Evolutionary conservation across 2,329 filamentous ascomycete species (phyloP).

Genomic region (Talaromyces sp.): DNA sequence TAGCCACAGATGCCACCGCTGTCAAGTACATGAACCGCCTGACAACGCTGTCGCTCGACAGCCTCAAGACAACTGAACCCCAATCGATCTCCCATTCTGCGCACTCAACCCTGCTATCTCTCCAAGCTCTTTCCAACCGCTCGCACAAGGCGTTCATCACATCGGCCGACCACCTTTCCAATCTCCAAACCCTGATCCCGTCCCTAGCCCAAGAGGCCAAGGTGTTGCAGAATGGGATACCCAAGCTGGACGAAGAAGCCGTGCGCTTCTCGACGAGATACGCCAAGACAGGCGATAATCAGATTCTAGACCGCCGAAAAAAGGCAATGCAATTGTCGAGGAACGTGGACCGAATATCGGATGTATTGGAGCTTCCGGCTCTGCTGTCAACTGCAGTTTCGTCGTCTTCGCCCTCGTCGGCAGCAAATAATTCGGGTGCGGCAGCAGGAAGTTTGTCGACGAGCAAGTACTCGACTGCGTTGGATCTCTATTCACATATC

Average conservation of each 20-base stretch:
- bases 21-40: slow-evolving; percentile 72
- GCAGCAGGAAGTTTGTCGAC: slow-evolving; percentile 43
- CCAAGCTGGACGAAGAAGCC: slow-evolving; percentile 72
- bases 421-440: slow-evolving; percentile 31
- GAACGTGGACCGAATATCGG: slow-evolving; percentile 84
- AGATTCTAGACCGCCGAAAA: slow-evolving; percentile 68
- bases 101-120: slow-evolving; percentile 73
- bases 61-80: slow-evolving; percentile 70
- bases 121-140: slow-evolving; percentile 84
- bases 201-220: slow-evolving; percentile 60
- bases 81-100: slow-evolving; percentile 74
- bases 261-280: slow-evolving; percentile 79
- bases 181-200: slow-evolving; percentile 68
- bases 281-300: slow-evolving; percentile 65
- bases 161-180: slow-evolving; percentile 72
- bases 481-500: slow-evolving; percentile 93
- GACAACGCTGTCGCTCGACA: slow-evolving; percentile 68
- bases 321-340: slow-evolving; percentile 75
- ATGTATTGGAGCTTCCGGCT: slow-evolving; percentile 84
- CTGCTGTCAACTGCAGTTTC: slow-evolving; percentile 70
- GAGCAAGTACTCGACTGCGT: slow-evolving; percentile 78
- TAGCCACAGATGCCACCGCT: slow-evolving; percentile 38
- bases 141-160: slow-evolving; percentile 81
- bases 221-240: slow-evolving; percentile 67
- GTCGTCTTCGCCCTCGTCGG: slow-evolving; percentile 31